Evolutionary conservation across 768 basidiomycete genomes (phyloP), one percentile per base, ranked within the genome.

Genomic region (Coprinopsis cinerea): DNA sequence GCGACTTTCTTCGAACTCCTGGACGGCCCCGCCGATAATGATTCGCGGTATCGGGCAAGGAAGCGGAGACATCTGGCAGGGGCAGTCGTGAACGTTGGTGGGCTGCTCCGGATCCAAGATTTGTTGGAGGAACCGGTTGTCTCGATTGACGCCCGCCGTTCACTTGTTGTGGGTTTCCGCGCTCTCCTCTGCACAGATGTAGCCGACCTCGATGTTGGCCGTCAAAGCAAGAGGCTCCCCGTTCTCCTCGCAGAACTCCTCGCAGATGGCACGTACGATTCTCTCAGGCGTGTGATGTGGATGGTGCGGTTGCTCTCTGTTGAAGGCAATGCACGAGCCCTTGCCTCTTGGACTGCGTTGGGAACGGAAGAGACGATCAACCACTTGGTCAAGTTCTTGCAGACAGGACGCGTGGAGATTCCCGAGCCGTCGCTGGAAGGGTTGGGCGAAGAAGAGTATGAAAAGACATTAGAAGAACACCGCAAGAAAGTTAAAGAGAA

Each of bases 1-100:
- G 48, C 55, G 1, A 49, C 49, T 22, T 54, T 59, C 40, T 59
- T 59, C 26, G 45, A 41, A 5, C 41, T 51, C 13, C 39, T 61
- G 24, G 32, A 54, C 35, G 53, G 55, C 2, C 22, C 30, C 10
- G 52, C 46, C 27, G n/a, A n/a, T n/a, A n/a, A n/a, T n/a, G n/a
- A n/a, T n/a, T 36, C 18, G 4, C 35, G 55, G 11, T 34, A 47
- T 34, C 11, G 22, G 4, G 23, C 24, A 2, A 28, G 56, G 11
- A 52, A 48, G 46, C 47, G 34, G 15, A 24, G 44, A 9, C 44
- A 36, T 17, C 53, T 59, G 13, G 55, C 56, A 1, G 51, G 50
- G 1, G 60, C 58, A n/a, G 60, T 52, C 20, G 53, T 58, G 18
- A 50, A 57, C 24, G 60, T 56, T 11, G 60, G 53, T 36, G 60